Evolutionary conservation across 225 moss, liverwort and hornwort species (phyloP).

Genomic region (Thuidium tamariscinum): DNA sequence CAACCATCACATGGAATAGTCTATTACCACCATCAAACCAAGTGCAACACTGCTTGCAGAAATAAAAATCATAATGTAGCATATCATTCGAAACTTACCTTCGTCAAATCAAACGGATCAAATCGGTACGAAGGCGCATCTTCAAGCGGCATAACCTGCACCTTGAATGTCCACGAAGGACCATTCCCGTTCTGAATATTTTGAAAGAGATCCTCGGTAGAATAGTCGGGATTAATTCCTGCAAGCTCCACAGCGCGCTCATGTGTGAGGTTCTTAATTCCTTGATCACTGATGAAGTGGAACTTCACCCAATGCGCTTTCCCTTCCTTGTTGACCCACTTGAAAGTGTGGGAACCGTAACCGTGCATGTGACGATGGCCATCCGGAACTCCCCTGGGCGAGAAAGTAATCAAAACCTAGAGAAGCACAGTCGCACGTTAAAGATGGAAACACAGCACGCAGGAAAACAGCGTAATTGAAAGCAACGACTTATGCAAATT

Average conservation of each 20-base stretch:
- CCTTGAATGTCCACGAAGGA: conserved; percentile 78
- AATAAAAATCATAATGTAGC: neutral
- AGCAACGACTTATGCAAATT: neutral
- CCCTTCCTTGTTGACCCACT: conserved; percentile 75
- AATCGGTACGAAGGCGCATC: conserved; percentile 61
- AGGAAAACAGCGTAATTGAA: neutral
- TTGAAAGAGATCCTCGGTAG: conserved; percentile 61
- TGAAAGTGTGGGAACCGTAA: conserved; percentile 77
- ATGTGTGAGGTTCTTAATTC: conserved; percentile 56
- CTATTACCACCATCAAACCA: neutral
- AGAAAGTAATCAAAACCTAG: conserved; percentile 82
- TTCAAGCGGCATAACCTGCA: conserved; percentile 90
- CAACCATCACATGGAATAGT: neutral
- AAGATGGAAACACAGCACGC: neutral
- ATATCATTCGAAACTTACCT: conserved; percentile 16
- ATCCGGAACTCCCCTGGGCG: conserved; percentile 75
- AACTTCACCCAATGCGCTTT: conserved; percentile 62
- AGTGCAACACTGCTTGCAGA: neutral
- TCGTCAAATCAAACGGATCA: conserved; percentile 80
- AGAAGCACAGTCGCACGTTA: neutral
- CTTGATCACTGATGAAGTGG: conserved; percentile 40
- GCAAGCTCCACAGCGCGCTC: conserved; percentile 59
- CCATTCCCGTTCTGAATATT: conserved; percentile 72
- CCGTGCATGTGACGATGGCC: conserved; percentile 88
- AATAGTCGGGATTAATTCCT: conserved; percentile 77